A percentile compares a stretch with the other conserved stretches of the same genome.
phyloP scores from a whole-genome alignment of 768 basidiomycete genomes.

The Leucocoprinus leucothites region DNA sequence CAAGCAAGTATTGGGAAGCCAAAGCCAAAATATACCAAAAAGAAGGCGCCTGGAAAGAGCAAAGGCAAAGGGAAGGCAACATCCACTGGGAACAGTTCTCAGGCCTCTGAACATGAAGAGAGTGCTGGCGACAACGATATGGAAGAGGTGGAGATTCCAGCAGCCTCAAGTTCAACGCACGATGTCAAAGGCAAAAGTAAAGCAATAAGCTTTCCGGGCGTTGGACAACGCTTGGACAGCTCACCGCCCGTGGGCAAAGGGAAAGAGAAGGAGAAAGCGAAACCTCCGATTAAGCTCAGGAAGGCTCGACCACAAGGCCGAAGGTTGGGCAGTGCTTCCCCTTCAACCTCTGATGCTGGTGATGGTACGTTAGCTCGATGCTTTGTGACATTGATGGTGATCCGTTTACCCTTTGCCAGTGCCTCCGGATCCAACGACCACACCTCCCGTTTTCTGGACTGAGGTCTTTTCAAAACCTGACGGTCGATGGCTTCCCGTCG shows the following conservation, averaged over 20 bases:
- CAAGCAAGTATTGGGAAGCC: slow-evolving; percentile 62
- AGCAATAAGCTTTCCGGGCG: slow-evolving; percentile 29
- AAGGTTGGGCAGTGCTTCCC: slow-evolving; percentile 31
- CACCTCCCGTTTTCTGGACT: slow-evolving; percentile 92
- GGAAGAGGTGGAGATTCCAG: slow-evolving; percentile 23
- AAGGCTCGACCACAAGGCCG: slow-evolving; percentile 51
- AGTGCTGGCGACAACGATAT: slow-evolving; percentile 24
- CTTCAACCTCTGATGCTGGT: slow-evolving; percentile 16
- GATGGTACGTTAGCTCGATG: slow-evolving; percentile 19
- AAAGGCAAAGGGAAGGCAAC: slow-evolving; percentile 32
- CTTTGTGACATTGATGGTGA: neutral
- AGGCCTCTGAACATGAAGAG: slow-evolving; percentile 23
- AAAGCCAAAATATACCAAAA: slow-evolving; percentile 34
- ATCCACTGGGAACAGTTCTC: neutral
- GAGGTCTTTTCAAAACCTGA: slow-evolving; percentile 95
- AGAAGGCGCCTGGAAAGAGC: slow-evolving; percentile 32
- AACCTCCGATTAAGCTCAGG: slow-evolving; percentile 55
- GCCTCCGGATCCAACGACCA: slow-evolving; percentile 51
- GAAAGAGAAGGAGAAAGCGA: slow-evolving; percentile 57
- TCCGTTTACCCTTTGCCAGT: slow-evolving; percentile 18
- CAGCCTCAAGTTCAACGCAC: slow-evolving; percentile 21
- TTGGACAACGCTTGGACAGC: slow-evolving; percentile 40
- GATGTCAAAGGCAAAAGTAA: slow-evolving; percentile 32
- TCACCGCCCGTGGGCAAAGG: slow-evolving; percentile 41
- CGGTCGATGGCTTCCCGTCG: slow-evolving; percentile 88